phyloP scores from a whole-genome alignment of 179 eudicot genomes.

The Beta macrorhiza region DNA sequence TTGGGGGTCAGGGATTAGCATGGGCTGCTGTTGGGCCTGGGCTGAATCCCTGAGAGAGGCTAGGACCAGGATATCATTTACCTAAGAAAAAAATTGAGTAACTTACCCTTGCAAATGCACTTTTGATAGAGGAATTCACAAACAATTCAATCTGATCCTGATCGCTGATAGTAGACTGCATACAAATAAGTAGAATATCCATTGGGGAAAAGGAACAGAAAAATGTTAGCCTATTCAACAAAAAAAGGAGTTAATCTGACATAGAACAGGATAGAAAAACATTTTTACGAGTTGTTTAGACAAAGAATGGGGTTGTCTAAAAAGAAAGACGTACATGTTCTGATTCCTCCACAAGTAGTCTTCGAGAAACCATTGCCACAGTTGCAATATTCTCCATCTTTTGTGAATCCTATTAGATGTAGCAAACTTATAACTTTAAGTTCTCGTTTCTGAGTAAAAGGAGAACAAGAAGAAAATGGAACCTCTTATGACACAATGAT shows the following conservation, averaged over 20 bases:
- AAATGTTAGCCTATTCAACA: neutral
- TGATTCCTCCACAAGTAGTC: constrained; percentile 89
- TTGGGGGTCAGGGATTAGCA: too few species aligned
- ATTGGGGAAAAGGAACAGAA: neutral
- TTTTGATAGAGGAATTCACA: constrained; percentile 69
- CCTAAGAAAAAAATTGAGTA: neutral
- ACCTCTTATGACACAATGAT: neutral
- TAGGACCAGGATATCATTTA: too few species aligned
- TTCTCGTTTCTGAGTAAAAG: constrained; percentile 6
- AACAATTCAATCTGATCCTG: constrained; percentile 86
- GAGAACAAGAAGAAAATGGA: neutral
- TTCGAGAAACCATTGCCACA: constrained; percentile 80
- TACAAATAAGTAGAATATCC: neutral
- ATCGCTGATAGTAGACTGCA: constrained; percentile 52
- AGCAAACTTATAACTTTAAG: neutral
- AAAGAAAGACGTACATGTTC: constrained; percentile 46
- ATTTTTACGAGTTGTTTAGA: neutral
- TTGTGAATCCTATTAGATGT: constrained; percentile 49
- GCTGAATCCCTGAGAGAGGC: too few species aligned
- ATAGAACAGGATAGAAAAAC: neutral
- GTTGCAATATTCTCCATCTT: constrained; percentile 69
- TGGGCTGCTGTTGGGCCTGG: too few species aligned
- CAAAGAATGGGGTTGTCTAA: neutral
- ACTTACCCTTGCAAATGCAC: constrained; percentile 84
- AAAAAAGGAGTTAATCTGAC: neutral